Evolutionary conservation across 1,139 yeast species (phyloP).

Genomic region (Nakaseomyces kungkrabaensis): DNA sequence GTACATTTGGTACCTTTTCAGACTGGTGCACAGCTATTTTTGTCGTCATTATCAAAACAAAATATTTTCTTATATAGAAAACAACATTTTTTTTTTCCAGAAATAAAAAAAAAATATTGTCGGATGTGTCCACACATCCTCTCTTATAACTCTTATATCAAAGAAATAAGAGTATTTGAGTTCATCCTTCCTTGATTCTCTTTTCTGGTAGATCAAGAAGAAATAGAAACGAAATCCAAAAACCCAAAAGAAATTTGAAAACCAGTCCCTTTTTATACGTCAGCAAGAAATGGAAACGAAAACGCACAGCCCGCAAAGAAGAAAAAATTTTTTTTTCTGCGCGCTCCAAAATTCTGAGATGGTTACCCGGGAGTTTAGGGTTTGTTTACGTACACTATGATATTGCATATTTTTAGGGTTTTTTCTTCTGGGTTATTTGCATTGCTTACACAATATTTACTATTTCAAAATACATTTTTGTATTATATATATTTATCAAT

Average conservation of each 20-base stretch:
- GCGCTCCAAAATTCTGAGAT: not conserved
- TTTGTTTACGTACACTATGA: no score
- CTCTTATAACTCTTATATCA: no score
- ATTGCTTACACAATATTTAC: no score
- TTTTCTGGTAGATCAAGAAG: no score
- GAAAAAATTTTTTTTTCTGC: not conserved
- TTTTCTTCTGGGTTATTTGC: no score
- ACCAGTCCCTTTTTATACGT: not conserved
- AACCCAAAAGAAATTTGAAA: no score
- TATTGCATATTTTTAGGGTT: no score
- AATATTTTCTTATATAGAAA: not conserved
- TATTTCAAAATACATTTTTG: no score
- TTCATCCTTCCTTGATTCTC: no score
- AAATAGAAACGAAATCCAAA: no score
- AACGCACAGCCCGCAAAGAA: not conserved
- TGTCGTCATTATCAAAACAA: slow-evolving; percentile 24
- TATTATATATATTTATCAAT: not conserved
- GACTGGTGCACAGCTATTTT: slow-evolving; percentile 33
- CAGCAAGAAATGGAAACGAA: not conserved
- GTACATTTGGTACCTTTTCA: slow-evolving; percentile 20
- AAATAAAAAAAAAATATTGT: not conserved
- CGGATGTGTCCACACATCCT: not conserved
- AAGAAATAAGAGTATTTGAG: not conserved
- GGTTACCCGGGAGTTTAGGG: not conserved
- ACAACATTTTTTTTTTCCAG: not conserved